These are phyloP conservation scores for Suillus weaverae DNA, from an alignment of 768 basidiomycete species.

Conservation along the genomic window DNA sequence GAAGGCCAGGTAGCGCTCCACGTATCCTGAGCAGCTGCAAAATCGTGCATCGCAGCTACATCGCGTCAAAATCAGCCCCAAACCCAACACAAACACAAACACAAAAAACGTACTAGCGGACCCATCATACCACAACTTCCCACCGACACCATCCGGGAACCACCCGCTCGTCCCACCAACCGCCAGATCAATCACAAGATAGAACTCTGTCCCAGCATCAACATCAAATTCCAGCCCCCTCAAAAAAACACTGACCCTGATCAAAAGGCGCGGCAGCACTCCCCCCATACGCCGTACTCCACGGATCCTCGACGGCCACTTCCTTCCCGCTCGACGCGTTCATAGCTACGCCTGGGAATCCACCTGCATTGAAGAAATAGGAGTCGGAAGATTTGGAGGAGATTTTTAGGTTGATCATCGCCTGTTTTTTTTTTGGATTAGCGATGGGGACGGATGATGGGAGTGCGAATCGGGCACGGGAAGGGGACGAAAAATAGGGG, in stretches of 20 bases:
- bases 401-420: slow-evolving; percentile 50
- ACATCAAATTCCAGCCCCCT: background rate
- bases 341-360: slow-evolving; percentile 50
- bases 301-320: slow-evolving; percentile 47
- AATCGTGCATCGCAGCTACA: slow-evolving; percentile 69
- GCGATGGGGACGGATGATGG: background rate
- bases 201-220: slow-evolving; percentile 55
- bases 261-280: slow-evolving; percentile 46
- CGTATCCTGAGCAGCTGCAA: slow-evolving; percentile 54
- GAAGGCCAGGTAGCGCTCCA: slow-evolving; percentile 81
- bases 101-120: slow-evolving; percentile 42
- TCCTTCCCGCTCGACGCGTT: slow-evolving; percentile 41
- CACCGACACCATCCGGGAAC: slow-evolving; percentile 51
- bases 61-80: slow-evolving; percentile 6
- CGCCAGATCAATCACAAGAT: slow-evolving; percentile 77
- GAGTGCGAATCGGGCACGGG: background rate
- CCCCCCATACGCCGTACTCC: slow-evolving; percentile 43
- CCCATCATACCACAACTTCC: slow-evolving; percentile 60
- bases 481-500: background rate
- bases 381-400: slow-evolving; percentile 41
- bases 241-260: slow-evolving; percentile 40
- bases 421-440: slow-evolving; percentile 20
- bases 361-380: slow-evolving; percentile 52
- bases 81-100: slow-evolving; percentile 15
- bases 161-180: slow-evolving; percentile 77